Conservation (phyloP, 768 basidiomycete species). For the Termitomyces sp. region DNA sequence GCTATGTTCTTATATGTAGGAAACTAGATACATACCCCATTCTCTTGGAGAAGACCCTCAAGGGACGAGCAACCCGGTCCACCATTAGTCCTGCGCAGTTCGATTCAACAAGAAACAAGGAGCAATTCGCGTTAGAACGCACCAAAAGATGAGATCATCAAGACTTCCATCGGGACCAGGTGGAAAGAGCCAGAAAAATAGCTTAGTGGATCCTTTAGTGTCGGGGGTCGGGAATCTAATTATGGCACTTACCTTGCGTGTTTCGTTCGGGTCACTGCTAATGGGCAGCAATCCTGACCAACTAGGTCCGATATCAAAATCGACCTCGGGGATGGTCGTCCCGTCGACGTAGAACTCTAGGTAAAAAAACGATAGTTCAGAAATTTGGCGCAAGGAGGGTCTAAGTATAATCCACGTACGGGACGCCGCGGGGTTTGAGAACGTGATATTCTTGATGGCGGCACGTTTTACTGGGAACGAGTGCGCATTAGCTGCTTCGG, state of each 20-base stretch:
- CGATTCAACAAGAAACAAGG: not conserved
- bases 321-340: conserved; percentile 54
- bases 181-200: conserved; percentile 85
- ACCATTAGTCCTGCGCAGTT: conserved; percentile 59
- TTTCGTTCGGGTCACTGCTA: conserved; percentile 52
- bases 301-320: conserved; percentile 70
- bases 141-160: conserved; percentile 77
- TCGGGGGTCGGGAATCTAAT: not conserved
- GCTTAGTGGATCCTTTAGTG: conserved; percentile 27
- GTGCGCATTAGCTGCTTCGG: conserved; percentile 6
- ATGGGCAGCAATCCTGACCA: conserved; percentile 75
- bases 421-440: conserved; percentile 62
- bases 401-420: conserved; percentile 27
- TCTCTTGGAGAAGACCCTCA: conserved; percentile 68
- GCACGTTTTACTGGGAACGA: conserved; percentile 11
- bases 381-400: not conserved
- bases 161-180: conserved; percentile 65
- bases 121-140: not conserved
- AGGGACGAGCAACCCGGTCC: conserved; percentile 76
- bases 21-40: conserved; percentile 44
- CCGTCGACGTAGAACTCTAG: conserved; percentile 71
- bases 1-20: not conserved
- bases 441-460: conserved; percentile 57
- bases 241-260: conserved; percentile 42
- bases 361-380: not conserved